Conservation (phyloP, 768 basidiomycete species). For the Amyloporia xantha region DNA sequence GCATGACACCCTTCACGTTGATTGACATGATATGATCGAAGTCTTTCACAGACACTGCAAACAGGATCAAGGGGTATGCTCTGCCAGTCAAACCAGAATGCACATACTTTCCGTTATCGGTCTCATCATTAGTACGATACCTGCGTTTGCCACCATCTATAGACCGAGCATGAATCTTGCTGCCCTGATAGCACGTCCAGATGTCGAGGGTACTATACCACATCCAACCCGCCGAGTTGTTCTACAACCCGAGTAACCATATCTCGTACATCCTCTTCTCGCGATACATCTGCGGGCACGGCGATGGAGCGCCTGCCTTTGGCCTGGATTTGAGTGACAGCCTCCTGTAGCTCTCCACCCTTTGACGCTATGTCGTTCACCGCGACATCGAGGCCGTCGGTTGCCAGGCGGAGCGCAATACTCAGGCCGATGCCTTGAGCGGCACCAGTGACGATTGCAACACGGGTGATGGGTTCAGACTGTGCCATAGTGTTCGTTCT, state of each 20-base stretch:
- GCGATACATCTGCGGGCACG: constrained; percentile 31
- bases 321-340: constrained; percentile 11
- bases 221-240: constrained; percentile 38
- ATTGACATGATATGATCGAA: constrained; percentile 29
- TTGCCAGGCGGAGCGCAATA: constrained; percentile 21
- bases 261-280: constrained; percentile 35
- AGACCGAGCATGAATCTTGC: constrained; percentile 33
- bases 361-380: constrained; percentile 18
- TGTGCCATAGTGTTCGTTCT: background rate
- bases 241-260: constrained; percentile 29
- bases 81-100: too few species aligned
- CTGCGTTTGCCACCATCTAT: constrained; percentile 25
- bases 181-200: constrained; percentile 28
- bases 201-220: constrained; percentile 31
- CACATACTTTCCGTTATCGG: constrained; percentile 11
- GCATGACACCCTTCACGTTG: constrained; percentile 35
- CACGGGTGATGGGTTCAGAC: constrained; percentile 6
- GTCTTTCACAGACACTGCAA: constrained; percentile 19
- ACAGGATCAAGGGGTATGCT: too few species aligned
- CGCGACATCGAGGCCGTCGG: constrained; percentile 19
- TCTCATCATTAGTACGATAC: background rate
- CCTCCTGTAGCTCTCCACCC: constrained; percentile 5
- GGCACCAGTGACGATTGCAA: constrained; percentile 26
- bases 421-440: constrained; percentile 25
- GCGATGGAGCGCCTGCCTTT: constrained; percentile 16